Evolutionary conservation across 192 early-diverging fungal genomes (phyloP).

Genomic region (Backusella mclennaniae): DNA sequence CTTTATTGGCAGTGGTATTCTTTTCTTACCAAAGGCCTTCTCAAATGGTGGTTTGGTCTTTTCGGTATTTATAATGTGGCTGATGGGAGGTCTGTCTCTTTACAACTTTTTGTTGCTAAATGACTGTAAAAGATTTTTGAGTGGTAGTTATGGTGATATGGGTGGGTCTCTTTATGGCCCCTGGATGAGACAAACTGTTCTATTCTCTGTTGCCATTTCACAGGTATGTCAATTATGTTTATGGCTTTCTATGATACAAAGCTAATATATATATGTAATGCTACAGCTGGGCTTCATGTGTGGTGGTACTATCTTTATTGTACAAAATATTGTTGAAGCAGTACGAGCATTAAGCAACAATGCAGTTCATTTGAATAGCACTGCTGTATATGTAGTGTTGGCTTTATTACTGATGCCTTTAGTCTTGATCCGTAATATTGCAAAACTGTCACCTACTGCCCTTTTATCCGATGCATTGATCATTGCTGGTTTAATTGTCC

Average conservation of each 20-base stretch:
- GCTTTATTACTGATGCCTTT: constrained; percentile 74
- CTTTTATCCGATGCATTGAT: constrained; percentile 89
- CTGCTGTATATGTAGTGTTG: constrained; percentile 67
- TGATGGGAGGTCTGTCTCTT: constrained; percentile 60
- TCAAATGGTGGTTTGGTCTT: constrained; percentile 71
- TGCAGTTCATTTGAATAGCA: constrained; percentile 55
- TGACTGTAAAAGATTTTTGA: constrained; percentile 56
- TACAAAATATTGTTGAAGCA: constrained; percentile 76
- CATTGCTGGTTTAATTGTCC: constrained; percentile 71
- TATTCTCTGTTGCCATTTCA: constrained; percentile 66
- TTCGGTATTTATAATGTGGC: constrained; percentile 55
- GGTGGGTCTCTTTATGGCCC: constrained; percentile 60
- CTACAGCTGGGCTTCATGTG: constrained; percentile 36
- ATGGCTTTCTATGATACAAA: not conserved
- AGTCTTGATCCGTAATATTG: constrained; percentile 82
- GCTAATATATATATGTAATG: not conserved
- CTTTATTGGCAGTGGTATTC: constrained; percentile 74
- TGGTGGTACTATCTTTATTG: constrained; percentile 81
- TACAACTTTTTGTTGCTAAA: constrained; percentile 66
- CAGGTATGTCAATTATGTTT: constrained; percentile 47
- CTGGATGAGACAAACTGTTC: constrained; percentile 61
- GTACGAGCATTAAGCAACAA: constrained; percentile 67
- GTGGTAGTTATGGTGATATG: constrained; percentile 72
- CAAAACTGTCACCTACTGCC: constrained; percentile 73
- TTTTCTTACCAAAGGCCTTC: constrained; percentile 76